A percentile compares a stretch with the other conserved stretches of the same genome.
These are phyloP conservation scores for Collariella sp. DNA, from an alignment of 495 filamentous ascomycete species.

Conservation along the genomic window DNA sequence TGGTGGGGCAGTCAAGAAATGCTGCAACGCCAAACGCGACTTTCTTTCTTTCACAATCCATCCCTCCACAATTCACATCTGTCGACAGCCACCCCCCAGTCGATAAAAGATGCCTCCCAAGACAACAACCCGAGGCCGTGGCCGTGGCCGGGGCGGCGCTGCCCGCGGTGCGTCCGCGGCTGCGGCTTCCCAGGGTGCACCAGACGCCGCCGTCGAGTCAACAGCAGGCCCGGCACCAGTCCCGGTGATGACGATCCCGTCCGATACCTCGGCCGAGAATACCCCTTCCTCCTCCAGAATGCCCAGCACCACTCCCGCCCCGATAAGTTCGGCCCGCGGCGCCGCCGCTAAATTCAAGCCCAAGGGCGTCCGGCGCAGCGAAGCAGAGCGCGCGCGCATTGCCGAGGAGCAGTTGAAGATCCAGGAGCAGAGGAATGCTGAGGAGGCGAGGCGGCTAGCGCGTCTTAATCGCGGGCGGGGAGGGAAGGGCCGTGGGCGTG, in stretches of 20 bases:
- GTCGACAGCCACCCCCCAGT: neutral
- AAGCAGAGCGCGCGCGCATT: constrained; percentile 33
- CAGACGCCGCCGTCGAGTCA: neutral
- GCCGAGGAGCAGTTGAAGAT: constrained; percentile 30
- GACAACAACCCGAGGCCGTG: constrained; percentile 7
- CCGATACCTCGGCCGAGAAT: neutral
- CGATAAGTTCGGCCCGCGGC: neutral
- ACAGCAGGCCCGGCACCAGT: neutral
- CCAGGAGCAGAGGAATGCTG: constrained; percentile 27
- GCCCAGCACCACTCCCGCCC: constrained; percentile 2
- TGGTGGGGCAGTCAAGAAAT: constrained; percentile 11
- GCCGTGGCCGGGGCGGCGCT: constrained; percentile 12
- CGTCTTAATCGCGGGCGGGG: constrained; percentile 23
- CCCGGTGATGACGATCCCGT: neutral
- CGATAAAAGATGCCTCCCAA: constrained; percentile 13
- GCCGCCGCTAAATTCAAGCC: constrained; percentile 31
- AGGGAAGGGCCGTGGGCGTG: constrained; percentile 33
- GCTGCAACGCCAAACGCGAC: constrained; percentile 7
- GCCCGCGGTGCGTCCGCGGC: constrained; percentile 9
- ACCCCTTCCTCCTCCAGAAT: neutral
- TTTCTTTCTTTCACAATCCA: neutral
- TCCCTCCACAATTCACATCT: neutral
- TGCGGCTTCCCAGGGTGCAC: constrained; percentile 1
- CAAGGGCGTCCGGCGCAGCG: constrained; percentile 35
- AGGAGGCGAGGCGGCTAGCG: constrained; percentile 20